phyloP scores from a whole-genome alignment of 768 basidiomycete genomes.

The Butyriboletus loyo region DNA sequence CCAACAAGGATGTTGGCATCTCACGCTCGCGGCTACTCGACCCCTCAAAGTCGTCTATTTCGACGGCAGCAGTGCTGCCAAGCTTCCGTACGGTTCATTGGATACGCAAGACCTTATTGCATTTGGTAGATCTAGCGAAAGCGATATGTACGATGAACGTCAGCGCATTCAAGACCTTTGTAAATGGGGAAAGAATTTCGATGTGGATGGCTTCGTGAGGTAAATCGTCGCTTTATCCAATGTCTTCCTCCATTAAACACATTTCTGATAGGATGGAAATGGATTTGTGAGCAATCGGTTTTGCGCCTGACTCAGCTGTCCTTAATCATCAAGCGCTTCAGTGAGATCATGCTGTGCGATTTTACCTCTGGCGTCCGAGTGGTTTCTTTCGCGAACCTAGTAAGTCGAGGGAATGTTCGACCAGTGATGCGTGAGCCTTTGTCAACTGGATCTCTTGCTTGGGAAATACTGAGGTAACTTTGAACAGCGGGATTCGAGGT shows the following conservation, averaged over 20 bases:
- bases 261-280: slow-evolving; percentile 26
- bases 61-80: too few relatives aligned
- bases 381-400: slow-evolving; percentile 19
- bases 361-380: slow-evolving; percentile 27
- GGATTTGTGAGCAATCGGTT: slow-evolving; percentile 28
- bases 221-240: not conserved
- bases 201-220: slow-evolving; percentile 47
- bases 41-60: slow-evolving; percentile 49
- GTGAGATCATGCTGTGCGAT: too few relatives aligned
- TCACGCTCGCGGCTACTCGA: slow-evolving; percentile 17
- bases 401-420: too few relatives aligned
- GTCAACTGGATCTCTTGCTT: too few relatives aligned
- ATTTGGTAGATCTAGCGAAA: slow-evolving; percentile 38
- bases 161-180: slow-evolving; percentile 35
- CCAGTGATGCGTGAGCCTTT: not conserved
- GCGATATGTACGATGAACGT: slow-evolving; percentile 30
- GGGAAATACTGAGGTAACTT: not conserved
- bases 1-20: too few relatives aligned
- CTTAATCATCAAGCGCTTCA: too few relatives aligned
- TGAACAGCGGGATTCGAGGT: not conserved
- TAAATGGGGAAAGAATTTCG: too few relatives aligned
- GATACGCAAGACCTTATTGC: too few relatives aligned
- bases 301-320: not conserved
- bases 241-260: not conserved
- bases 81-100: too few relatives aligned